phyloP scores from a whole-genome alignment of 1,284 basidiomycete species.

The Takashimella tepidaria region DNA sequence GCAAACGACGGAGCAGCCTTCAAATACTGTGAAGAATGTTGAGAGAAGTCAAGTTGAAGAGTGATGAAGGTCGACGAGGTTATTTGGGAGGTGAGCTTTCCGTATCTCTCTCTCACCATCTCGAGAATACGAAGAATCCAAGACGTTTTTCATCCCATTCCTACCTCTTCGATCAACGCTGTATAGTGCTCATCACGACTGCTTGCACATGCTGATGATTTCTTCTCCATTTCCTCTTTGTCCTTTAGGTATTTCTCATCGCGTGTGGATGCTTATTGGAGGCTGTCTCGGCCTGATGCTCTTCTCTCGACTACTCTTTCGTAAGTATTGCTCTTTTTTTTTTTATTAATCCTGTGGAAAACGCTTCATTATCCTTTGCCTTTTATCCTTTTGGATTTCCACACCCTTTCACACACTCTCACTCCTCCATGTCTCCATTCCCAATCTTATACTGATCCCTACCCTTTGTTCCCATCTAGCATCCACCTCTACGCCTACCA shows the following conservation, averaged over 20 bases:
- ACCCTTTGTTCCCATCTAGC: neutral
- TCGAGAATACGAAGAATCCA: too few species aligned
- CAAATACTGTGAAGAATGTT: constrained; percentile 21
- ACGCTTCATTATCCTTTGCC: neutral
- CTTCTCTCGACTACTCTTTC: constrained; percentile 60
- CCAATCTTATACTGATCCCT: neutral
- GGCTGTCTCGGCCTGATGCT: constrained; percentile 58
- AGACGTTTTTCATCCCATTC: too few species aligned
- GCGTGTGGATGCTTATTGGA: constrained; percentile 65
- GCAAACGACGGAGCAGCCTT: too few species aligned
- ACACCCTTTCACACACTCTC: neutral
- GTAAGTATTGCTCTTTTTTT: constrained; percentile 16
- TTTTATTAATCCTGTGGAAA: neutral
- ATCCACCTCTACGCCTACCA: neutral
- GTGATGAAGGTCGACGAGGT: constrained; percentile 10
- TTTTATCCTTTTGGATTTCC: neutral
- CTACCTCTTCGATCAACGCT: too few species aligned
- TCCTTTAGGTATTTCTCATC: constrained; percentile 44
- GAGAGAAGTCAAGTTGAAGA: constrained; percentile 35
- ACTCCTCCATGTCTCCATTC: neutral
- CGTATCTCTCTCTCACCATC: too few species aligned
- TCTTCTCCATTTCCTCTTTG: neutral
- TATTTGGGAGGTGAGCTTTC: neutral
- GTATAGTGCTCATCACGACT: too few species aligned
- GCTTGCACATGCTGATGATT: neutral